These are phyloP conservation scores for Yamadazyma diddensiae DNA, from an alignment of 1,139 yeast genomes.

Conservation along the genomic window DNA sequence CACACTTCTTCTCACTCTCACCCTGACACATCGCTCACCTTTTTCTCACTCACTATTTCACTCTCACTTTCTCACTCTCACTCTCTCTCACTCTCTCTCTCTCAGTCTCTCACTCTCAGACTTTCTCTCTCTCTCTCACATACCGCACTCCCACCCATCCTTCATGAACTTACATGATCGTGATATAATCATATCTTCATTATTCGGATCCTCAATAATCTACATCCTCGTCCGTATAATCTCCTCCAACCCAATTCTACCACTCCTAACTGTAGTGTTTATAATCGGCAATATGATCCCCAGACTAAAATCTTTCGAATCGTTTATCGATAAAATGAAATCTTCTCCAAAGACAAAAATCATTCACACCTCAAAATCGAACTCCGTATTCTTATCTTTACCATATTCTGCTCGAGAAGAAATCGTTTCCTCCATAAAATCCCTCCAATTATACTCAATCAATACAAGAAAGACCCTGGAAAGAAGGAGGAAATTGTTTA, in stretches of 20 bases:
- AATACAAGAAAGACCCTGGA: conserved; percentile 44
- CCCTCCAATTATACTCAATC: conserved; percentile 45
- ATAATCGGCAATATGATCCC: conserved; percentile 32
- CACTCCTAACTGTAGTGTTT: conserved; percentile 28
- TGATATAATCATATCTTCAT: conserved; percentile 9
- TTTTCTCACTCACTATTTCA: too few relatives aligned
- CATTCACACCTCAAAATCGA: conserved; percentile 1
- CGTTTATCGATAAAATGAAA: conserved; percentile 6
- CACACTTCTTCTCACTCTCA: too few relatives aligned
- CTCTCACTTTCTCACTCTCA: too few relatives aligned
- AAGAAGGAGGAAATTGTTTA: conserved; percentile 43
- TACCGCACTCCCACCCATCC: background rate
- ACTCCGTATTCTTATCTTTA: conserved; percentile 5
- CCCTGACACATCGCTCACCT: too few relatives aligned
- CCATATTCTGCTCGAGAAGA: conserved; percentile 19
- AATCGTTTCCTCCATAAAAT: conserved; percentile 48
- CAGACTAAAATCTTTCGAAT: conserved; percentile 18
- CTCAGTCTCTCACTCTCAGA: too few relatives aligned
- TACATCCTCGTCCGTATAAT: conserved; percentile 11
- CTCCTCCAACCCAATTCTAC: conserved; percentile 22
- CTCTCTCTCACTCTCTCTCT: too few relatives aligned
- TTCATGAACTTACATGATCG: conserved; percentile 10
- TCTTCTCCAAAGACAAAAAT: conserved; percentile 1
- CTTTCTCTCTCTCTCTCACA: too few relatives aligned
- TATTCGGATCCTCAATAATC: conserved; percentile 10